Percentiles rank a stretch among this genome's conserved stretches.
Evolutionary conservation across 2,329 filamentous ascomycete species (phyloP).

Genomic region (Fusarium sp.): DNA sequence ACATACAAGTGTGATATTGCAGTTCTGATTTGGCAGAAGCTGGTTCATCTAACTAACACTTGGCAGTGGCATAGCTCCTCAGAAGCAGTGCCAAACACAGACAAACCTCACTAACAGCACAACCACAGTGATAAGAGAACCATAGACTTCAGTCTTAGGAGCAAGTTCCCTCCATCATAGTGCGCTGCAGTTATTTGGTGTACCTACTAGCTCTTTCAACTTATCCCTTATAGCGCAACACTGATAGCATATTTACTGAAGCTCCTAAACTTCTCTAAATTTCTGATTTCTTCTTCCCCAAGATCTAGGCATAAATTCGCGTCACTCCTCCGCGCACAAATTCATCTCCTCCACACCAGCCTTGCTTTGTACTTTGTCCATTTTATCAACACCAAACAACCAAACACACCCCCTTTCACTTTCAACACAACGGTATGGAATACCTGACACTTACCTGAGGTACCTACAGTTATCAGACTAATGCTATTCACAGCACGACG

Average conservation of each 20-base stretch:
- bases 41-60: background rate
- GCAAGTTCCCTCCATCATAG: background rate
- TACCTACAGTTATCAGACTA: background rate
- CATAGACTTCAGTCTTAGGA: background rate
- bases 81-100: background rate
- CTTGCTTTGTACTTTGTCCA: background rate
- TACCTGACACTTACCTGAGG: background rate
- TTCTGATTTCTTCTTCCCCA: background rate
- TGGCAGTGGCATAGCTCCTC: background rate
- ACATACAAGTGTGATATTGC: background rate
- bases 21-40: background rate
- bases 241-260: background rate
- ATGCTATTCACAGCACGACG: slow-evolving; percentile 2
- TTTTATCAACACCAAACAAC: background rate
- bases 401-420: background rate
- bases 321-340: background rate
- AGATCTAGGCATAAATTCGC: background rate
- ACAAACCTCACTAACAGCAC: background rate
- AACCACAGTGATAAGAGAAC: background rate
- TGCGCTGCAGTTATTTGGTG: background rate
- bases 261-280: background rate
- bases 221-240: background rate
- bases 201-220: background rate
- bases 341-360: slow-evolving; percentile 1
- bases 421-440: background rate